These are phyloP conservation scores for Simmondsia chinensis DNA, from an alignment of 148 eudicot species.

Conservation along the genomic window DNA sequence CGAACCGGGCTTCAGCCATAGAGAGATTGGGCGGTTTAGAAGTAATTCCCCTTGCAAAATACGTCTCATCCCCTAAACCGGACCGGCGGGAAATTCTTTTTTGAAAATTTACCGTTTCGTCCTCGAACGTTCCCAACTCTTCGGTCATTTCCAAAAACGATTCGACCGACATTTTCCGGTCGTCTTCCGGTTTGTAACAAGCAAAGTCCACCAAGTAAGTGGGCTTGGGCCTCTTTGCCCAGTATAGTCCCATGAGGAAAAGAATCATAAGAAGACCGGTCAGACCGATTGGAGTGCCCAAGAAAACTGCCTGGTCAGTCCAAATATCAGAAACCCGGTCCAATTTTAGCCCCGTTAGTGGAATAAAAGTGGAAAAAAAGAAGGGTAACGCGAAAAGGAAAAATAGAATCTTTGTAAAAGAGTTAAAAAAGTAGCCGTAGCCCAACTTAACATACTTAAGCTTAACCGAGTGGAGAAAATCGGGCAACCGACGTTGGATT, in stretches of 20 bases:
- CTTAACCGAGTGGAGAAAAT: constrained; percentile 60
- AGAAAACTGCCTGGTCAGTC: constrained; percentile 14
- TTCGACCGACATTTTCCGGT: constrained; percentile 31
- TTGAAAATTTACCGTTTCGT: constrained; percentile 45
- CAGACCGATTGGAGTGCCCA: constrained; percentile 34
- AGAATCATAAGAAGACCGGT: constrained; percentile 17
- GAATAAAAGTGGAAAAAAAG: constrained; percentile 24
- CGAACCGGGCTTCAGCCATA: constrained; percentile 40
- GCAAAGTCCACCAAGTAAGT: constrained; percentile 60
- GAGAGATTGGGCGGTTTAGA: constrained; percentile 36
- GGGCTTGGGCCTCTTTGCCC: constrained; percentile 40
- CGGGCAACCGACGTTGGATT: constrained; percentile 57
- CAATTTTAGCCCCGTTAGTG: constrained; percentile 27
- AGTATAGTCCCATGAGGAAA: constrained; percentile 30
- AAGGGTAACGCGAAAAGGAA: constrained; percentile 32
- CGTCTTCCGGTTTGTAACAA: constrained; percentile 54
- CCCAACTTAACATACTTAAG: constrained; percentile 74
- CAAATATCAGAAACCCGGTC: constrained; percentile 32
- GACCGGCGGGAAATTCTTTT: constrained; percentile 32
- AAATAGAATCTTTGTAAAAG: constrained; percentile 26
- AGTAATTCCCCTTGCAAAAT: constrained; percentile 40
- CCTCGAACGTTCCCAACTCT: constrained; percentile 29
- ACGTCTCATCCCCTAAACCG: constrained; percentile 69
- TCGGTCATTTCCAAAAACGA: constrained; percentile 46
- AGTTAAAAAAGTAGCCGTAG: constrained; percentile 37